Evolutionary conservation across 2,329 filamentous ascomycete species (phyloP).

Genomic region (Mycosphaerella sp.): DNA sequence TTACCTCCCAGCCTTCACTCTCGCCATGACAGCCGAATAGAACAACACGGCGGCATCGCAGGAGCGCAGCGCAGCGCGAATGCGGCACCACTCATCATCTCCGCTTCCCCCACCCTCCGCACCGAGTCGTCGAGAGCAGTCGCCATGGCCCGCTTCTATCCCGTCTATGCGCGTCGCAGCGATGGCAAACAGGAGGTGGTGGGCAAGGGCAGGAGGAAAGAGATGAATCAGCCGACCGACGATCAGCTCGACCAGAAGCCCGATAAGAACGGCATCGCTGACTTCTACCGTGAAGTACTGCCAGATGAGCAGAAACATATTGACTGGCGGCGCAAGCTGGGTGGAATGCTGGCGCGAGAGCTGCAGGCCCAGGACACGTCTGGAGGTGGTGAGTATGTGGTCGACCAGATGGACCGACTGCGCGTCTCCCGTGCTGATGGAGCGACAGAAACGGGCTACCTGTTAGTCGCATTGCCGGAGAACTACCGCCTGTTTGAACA

Average conservation of each 20-base stretch:
- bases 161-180: conserved; percentile 43
- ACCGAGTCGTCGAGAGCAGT: too few species aligned
- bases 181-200: conserved; percentile 46
- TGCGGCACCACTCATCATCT: background rate
- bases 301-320: conserved; percentile 48
- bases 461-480: conserved; percentile 50
- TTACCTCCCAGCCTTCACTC: too few species aligned
- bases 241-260: conserved; percentile 48
- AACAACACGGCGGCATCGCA: background rate
- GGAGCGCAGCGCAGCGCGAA: background rate
- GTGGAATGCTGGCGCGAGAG: conserved; percentile 51
- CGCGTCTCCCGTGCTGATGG: conserved; percentile 2
- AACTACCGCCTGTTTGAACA: conserved; percentile 55
- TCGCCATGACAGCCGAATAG: too few species aligned
- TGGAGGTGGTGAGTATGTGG: conserved; percentile 16
- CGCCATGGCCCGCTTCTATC: conserved; percentile 42
- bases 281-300: conserved; percentile 49
- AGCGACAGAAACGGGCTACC: conserved; percentile 39
- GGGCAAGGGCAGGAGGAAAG: conserved; percentile 46
- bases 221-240: conserved; percentile 46
- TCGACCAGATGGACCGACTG: background rate
- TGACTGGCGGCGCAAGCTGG: conserved; percentile 54
- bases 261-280: conserved; percentile 48
- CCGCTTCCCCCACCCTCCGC: background rate
- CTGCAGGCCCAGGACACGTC: conserved; percentile 31